Evolutionary conservation across 768 basidiomycete species (phyloP).

Genomic region (Leucocoprinus leucothites): DNA sequence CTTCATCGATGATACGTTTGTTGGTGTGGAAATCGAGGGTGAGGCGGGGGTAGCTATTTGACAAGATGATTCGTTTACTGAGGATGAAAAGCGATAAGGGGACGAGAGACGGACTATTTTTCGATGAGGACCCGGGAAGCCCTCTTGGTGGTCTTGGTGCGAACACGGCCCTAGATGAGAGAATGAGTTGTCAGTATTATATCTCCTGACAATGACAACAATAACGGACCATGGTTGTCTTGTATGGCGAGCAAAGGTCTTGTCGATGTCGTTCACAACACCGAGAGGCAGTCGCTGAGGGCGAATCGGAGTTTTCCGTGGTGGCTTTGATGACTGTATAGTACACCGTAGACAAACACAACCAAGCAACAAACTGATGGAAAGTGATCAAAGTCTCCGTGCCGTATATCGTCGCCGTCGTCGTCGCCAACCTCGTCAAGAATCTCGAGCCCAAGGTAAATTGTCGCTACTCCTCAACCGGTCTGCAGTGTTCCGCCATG

Average conservation of each 20-base stretch:
- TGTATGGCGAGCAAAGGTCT: too few species aligned
- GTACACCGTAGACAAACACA: conserved; percentile 24
- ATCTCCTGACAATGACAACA: conserved; percentile 4
- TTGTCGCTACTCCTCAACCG: conserved; percentile 12
- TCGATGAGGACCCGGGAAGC: conserved; percentile 98
- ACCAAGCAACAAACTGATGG: background rate
- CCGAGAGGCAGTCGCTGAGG: background rate
- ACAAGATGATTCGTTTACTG: background rate
- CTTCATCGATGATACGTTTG: conserved; percentile 98
- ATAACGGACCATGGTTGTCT: conserved; percentile 47
- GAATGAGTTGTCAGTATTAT: conserved; percentile 18
- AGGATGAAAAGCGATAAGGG: background rate
- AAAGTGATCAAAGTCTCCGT: background rate
- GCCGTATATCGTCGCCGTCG: conserved; percentile 16
- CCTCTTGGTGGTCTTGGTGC: conserved; percentile 99
- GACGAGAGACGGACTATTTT: conserved; percentile 65
- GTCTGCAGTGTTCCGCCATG: conserved; percentile 16
- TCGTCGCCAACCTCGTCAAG: conserved; percentile 14
- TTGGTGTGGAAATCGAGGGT: conserved; percentile 99
- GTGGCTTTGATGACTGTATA: conserved; percentile 43
- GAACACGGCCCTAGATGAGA: conserved; percentile 96
- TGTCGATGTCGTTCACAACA: background rate
- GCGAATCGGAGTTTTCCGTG: conserved; percentile 29
- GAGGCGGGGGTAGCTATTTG: conserved; percentile 88
- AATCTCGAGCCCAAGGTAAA: conserved; percentile 39